Conservation (phyloP, 1,284 basidiomycete species). For the Calocybe gambosa region DNA sequence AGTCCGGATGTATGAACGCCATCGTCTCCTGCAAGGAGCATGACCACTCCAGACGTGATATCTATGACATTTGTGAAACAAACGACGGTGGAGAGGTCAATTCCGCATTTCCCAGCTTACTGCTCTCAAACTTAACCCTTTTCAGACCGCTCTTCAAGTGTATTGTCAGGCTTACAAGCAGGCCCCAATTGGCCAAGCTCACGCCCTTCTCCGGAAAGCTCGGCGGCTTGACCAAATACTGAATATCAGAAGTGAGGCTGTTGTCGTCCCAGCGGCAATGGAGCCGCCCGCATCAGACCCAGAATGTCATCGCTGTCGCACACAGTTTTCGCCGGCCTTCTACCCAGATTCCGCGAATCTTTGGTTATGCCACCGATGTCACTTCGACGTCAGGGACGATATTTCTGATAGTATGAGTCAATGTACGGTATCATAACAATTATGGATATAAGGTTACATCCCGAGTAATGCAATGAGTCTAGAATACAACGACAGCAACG, state of each 20-base stretch:
- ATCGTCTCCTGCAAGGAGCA: conserved; percentile 83
- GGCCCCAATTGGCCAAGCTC: conserved; percentile 60
- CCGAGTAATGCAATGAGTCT: conserved; percentile 19
- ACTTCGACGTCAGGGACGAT: conserved; percentile 24
- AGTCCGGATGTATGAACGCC: conserved; percentile 77
- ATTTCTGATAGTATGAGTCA: conserved; percentile 9
- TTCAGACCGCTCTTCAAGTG: conserved; percentile 79
- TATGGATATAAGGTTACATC: conserved; percentile 23
- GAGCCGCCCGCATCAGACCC: conserved; percentile 28
- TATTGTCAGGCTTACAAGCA: conserved; percentile 84
- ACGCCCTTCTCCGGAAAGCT: conserved; percentile 82
- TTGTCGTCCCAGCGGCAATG: conserved; percentile 17
- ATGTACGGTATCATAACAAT: conserved; percentile 17
- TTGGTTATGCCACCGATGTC: conserved; percentile 52
- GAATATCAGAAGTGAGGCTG: conserved; percentile 27
- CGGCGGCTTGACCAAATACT: conserved; percentile 71
- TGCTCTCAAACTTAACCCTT: conserved; percentile 2
- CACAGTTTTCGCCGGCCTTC: conserved; percentile 39
- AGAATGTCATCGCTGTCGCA: conserved; percentile 34
- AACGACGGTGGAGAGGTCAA: conserved; percentile 76
- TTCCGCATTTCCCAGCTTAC: conserved; percentile 3
- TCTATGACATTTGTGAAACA: conserved; percentile 80
- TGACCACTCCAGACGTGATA: conserved; percentile 54
- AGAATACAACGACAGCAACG: conserved; percentile 21
- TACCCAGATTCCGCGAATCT: conserved; percentile 18